Base-by-base conservation (phyloP, 1,284 basidiomycete genomes). In the Tilletiopsis washingtonensis region DNA sequence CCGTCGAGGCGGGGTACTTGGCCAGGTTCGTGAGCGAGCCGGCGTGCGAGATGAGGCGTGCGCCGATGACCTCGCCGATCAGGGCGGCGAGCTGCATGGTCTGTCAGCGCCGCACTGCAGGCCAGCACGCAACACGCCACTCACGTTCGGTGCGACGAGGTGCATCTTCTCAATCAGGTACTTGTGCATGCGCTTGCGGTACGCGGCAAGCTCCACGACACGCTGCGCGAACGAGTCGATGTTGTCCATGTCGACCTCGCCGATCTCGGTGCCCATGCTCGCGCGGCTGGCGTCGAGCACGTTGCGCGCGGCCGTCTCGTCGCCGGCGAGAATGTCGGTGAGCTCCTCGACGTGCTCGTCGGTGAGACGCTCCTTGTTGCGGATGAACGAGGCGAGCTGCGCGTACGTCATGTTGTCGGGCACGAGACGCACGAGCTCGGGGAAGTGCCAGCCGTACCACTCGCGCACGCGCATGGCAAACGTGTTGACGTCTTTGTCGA, bases 381-480 rank as follows among this genome's bases (percentile, higher is more conserved):
- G 89, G 63, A 98, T 90, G 72, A 91, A 84, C 63, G 86, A 83
- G 11, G 84, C 88, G 15, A 85, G 81, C 26, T 81, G 81, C n/a
- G 91, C 91, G 74, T 97, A 99, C 70, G 87, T 84, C 75, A 93
- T 84, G 75, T 94, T 94, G 76, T 98, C 94, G 53, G 91, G 83
- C 1, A 97, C 90, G 67, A 98, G 79, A 68, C 82, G 86, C 77
- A 94, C 83, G 59, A 98, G 85, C 77, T 99, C 94, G 45, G 93
- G 93, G 80, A 96, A 99, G 76, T 98, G 94, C 80, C 94, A 98
- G n/a, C 94, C 93, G 76, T 98, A 98, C 94, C 94, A 98, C 75
- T 98, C 93, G 63, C 93, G 81, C 47, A 96, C 84, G 47, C 93
- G 86, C 93, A 98, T 98, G 23, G 91, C 86, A 74, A 98, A 97